Conservation (phyloP, 2,329 filamentous ascomycete species). For the Botrytis aclada region DNA sequence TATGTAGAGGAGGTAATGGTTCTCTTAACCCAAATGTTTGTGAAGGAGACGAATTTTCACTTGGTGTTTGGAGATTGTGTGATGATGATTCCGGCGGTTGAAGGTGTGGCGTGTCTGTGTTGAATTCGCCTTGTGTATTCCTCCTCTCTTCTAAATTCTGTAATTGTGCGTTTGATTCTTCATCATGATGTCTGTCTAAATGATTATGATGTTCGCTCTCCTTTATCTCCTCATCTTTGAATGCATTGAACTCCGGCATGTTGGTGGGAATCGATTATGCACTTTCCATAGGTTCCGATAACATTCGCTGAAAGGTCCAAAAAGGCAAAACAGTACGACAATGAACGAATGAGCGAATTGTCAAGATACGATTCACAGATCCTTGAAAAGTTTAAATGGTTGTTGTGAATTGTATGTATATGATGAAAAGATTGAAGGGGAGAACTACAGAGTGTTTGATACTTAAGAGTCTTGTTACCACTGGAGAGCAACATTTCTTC, state of each 20-base stretch:
- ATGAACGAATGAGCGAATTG: neutral
- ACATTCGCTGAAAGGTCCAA: neutral
- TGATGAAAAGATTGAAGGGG: neutral
- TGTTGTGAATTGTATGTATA: neutral
- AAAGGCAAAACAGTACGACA: neutral
- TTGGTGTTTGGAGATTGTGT: neutral
- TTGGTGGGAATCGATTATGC: constrained; percentile 4
- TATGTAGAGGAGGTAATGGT: constrained; percentile 29
- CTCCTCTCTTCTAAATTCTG: neutral
- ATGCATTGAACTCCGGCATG: constrained; percentile 20
- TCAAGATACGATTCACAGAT: neutral
- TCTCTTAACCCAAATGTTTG: constrained; percentile 19
- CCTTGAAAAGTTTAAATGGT: neutral
- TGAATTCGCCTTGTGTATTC: neutral
- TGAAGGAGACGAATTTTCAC: constrained; percentile 2
- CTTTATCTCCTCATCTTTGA: constrained; percentile 14
- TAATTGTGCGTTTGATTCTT: neutral
- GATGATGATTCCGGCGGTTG: constrained; percentile 4
- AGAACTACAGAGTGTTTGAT: neutral
- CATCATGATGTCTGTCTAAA: neutral
- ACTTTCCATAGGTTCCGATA: neutral
- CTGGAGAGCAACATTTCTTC: neutral
- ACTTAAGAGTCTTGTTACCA: neutral
- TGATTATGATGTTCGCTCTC: neutral
- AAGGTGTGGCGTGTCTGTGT: neutral